phyloP scores from a whole-genome alignment of 1,139 yeast species.

The Eremothecium gossypii region DNA sequence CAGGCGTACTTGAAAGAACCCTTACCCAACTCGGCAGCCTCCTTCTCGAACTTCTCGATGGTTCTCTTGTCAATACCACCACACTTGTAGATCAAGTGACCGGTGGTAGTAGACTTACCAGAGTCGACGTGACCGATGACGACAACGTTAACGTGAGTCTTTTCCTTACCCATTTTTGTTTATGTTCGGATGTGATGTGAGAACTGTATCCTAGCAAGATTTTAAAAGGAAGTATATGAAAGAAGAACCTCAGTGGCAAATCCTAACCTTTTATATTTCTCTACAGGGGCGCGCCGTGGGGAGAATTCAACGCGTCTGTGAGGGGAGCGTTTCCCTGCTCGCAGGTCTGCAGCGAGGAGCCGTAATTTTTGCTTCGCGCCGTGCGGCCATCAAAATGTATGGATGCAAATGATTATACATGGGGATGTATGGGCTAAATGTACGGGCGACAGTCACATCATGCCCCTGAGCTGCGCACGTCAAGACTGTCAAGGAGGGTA shows the following conservation, averaged over 20 bases:
- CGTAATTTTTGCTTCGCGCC: too few relatives aligned
- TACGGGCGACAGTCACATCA: not conserved
- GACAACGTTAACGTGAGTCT: constrained; percentile 97
- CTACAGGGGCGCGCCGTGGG: not conserved
- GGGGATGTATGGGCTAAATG: not conserved
- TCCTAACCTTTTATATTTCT: constrained; percentile 3
- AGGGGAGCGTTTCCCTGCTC: too few relatives aligned
- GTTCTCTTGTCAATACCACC: constrained; percentile 95
- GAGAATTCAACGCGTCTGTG: too few relatives aligned
- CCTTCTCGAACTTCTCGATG: constrained; percentile 97
- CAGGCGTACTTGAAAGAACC: constrained; percentile 99
- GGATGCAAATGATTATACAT: too few relatives aligned
- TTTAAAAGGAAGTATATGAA: not conserved
- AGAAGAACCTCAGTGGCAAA: constrained; percentile 4
- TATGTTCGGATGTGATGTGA: constrained; percentile 6
- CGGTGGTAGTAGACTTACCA: constrained; percentile 97
- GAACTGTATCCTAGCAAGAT: constrained; percentile 3
- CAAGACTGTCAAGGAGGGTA: constrained; percentile 25
- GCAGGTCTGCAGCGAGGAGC: too few relatives aligned
- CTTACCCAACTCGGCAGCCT: constrained; percentile 96
- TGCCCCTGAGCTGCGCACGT: constrained; percentile 13
- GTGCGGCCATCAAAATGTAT: too few relatives aligned
- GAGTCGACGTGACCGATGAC: constrained; percentile 99
- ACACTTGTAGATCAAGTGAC: constrained; percentile 96
- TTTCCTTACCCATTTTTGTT: constrained; percentile 67